Evolutionary conservation across 1,284 basidiomycete species (phyloP).

Genomic region (Sparassis latifolia): DNA sequence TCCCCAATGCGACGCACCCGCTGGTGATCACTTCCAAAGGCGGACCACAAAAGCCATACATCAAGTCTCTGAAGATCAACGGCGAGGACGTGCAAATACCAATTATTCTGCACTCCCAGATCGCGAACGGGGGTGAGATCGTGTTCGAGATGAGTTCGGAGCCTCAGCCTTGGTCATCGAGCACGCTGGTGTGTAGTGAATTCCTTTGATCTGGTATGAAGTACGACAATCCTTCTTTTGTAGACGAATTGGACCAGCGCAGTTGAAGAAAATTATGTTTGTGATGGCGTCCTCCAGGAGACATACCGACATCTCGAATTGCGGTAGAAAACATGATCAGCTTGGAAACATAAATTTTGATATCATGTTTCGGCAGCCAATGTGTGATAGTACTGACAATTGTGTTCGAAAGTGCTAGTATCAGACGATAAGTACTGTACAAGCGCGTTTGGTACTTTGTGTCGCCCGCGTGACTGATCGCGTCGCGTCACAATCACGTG

Average conservation of each 20-base stretch:
- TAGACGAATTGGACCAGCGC: background rate
- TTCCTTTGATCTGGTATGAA: background rate
- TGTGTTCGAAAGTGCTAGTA: background rate
- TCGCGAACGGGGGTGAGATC: constrained; percentile 49
- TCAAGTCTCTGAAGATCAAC: constrained; percentile 52
- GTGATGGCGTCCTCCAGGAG: background rate
- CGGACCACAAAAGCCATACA: constrained; percentile 49
- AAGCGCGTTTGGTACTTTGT: background rate
- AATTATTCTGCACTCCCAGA: constrained; percentile 50
- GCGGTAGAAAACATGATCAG: background rate
- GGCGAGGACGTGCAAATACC: constrained; percentile 35
- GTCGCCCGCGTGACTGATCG: background rate
- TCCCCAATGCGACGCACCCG: constrained; percentile 37
- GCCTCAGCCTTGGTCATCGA: constrained; percentile 29
- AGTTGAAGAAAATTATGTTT: background rate
- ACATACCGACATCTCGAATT: background rate
- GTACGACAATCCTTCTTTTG: background rate
- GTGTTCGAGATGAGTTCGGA: constrained; percentile 60
- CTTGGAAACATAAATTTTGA: background rate
- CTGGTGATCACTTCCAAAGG: constrained; percentile 48
- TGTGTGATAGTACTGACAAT: background rate
- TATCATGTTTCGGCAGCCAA: background rate
- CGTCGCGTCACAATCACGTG: background rate
- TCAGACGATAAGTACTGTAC: background rate
- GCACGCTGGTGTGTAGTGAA: constrained; percentile 14